phyloP scores from a whole-genome alignment of 108 stramenopile genomes.

The Seminavis robusta region DNA sequence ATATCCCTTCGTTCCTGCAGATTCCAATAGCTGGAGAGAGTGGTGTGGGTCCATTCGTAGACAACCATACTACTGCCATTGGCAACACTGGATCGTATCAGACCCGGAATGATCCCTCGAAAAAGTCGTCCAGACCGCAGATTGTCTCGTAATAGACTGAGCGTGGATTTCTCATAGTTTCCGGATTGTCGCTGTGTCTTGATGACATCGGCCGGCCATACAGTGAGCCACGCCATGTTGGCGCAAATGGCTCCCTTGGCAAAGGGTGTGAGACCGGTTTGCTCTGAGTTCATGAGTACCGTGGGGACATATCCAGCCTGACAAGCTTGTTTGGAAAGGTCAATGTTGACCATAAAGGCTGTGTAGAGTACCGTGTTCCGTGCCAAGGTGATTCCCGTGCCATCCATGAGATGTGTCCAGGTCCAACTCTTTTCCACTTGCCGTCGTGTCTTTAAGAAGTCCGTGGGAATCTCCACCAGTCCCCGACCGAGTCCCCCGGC shows the following conservation, averaged over 20 bases:
- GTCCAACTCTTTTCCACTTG: constrained; percentile 62
- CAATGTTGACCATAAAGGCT: constrained; percentile 73
- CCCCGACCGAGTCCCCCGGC: constrained; percentile 78
- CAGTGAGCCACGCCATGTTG: constrained; percentile 76
- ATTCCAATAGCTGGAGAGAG: constrained; percentile 16
- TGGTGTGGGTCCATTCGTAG: constrained; percentile 44
- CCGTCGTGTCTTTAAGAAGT: constrained; percentile 75
- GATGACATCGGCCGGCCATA: constrained; percentile 82
- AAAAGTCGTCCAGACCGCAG: constrained; percentile 51
- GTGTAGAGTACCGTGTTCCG: constrained; percentile 69
- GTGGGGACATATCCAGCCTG: constrained; percentile 19
- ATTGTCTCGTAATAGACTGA: constrained; percentile 41
- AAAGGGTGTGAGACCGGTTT: constrained; percentile 44
- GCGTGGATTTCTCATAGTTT: constrained; percentile 34
- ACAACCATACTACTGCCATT: constrained; percentile 83
- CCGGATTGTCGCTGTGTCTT: constrained; percentile 77
- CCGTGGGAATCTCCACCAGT: constrained; percentile 76
- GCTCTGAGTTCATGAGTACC: constrained; percentile 13
- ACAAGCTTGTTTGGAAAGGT: constrained; percentile 60
- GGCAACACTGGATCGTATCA: constrained; percentile 59
- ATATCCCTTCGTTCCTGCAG: constrained; percentile 29
- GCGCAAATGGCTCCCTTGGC: constrained; percentile 76
- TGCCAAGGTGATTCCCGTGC: constrained; percentile 62
- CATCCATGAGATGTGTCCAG: constrained; percentile 53
- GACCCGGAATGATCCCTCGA: constrained; percentile 66